phyloP scores from a whole-genome alignment of 495 filamentous ascomycete genomes.

The Podospora pseudocomata region DNA sequence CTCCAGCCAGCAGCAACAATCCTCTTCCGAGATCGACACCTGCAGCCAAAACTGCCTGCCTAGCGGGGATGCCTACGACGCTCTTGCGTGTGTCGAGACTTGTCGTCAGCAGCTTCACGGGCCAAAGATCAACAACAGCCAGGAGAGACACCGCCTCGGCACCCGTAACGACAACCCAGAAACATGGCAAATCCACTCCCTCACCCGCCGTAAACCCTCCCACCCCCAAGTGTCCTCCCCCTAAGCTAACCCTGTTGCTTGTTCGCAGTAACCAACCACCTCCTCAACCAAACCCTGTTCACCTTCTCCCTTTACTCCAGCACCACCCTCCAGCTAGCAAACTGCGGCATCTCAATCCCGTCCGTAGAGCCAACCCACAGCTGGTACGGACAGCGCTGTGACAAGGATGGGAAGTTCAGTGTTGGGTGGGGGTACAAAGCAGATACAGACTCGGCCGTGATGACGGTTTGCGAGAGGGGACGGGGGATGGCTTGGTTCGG shows the following conservation, averaged over 20 bases:
- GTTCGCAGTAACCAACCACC: neutral
- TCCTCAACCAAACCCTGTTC: neutral
- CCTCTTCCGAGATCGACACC: too few relatives aligned
- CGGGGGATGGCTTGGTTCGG: slow-evolving; percentile 21
- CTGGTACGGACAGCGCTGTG: neutral
- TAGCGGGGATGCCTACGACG: too few relatives aligned
- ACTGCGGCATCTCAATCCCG: neutral
- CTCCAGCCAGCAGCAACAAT: too few relatives aligned
- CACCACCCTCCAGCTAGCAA: neutral
- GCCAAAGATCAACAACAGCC: too few relatives aligned
- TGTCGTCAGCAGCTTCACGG: too few relatives aligned
- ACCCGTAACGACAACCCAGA: neutral
- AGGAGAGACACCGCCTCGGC: too few relatives aligned
- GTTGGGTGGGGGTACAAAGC: slow-evolving; percentile 28
- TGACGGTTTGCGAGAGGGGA: slow-evolving; percentile 25
- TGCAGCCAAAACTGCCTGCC: too few relatives aligned
- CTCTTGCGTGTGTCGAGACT: too few relatives aligned
- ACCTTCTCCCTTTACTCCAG: neutral
- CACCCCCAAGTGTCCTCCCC: neutral
- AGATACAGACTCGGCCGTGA: slow-evolving; percentile 22
- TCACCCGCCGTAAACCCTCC: neutral
- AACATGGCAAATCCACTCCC: neutral
- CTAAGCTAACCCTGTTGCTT: neutral
- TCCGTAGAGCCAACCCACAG: neutral
- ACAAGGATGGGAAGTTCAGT: neutral